Base-by-base conservation (phyloP, 768 basidiomycete species). In the Sporobolomyces pararoseus region DNA sequence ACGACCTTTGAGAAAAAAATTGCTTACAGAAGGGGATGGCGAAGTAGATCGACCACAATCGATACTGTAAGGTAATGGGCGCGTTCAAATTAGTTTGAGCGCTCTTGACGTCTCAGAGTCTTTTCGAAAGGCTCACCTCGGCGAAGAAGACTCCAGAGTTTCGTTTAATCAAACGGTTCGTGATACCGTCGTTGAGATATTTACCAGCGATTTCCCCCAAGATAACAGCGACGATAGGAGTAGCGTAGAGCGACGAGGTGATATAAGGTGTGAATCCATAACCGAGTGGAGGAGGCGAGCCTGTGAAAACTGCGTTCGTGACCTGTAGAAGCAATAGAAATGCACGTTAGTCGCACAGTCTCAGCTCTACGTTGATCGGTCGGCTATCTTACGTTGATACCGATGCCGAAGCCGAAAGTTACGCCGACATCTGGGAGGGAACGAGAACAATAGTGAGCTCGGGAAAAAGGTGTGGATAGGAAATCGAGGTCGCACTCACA, bases 251-350 rank as follows among this genome's bases (percentile, higher is more conserved):
- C 7, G 57, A 42, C 2, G 74, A 25, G 21, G 35, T 65, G 84
- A 85, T 86, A 85, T 4, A 81, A 84, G 75, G 85, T 85, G 19
- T 78, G 80, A 37, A 84, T 0, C 83, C 85, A 70, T 81, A 87
- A 2, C 77, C 87, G 14, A 82, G 72, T 0, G 86, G 85, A 2
- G 80, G 80, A 0, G 85, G 85, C 5, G 79, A 80, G 7, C 85
- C 86, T 1, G 88, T 78, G 80, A 88, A 88, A 59, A 87, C 85
- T 0, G 84, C 85, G 67, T 85, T 86, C 2, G 87, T 89, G 23
- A 86, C 85, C 84, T 87, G 46, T 47, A 13, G 46, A 47, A 23
- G 46, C 46, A 17, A 9, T 42, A 17, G 9, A 9, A 42, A 17
- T n/a, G n/a, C n/a, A n/a, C n/a, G n/a, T n/a, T n/a, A n/a, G n/a